A percentile compares a stretch with the other conserved stretches of the same genome.
phyloP scores from a whole-genome alignment of 176 grass and related monocot genomes.

The Saccharum spontaneum region DNA sequence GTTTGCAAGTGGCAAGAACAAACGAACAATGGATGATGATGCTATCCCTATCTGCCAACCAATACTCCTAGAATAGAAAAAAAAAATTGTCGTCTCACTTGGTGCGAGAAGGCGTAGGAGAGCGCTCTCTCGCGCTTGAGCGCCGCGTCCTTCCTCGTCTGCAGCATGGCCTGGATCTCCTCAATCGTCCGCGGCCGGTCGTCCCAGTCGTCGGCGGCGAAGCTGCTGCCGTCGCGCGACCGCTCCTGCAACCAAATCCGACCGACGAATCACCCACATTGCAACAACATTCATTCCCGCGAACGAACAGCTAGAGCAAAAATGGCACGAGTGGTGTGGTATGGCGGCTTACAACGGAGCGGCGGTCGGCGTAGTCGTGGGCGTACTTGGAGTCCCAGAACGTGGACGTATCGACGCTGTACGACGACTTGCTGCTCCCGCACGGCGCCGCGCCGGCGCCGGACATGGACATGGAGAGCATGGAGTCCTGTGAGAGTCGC shows the following conservation, averaged over 20 bases:
- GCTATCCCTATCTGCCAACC: neutral
- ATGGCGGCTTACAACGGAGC: slow-evolving; percentile 54
- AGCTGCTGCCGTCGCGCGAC: slow-evolving; percentile 84
- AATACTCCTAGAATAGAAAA: neutral
- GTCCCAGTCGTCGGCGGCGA: slow-evolving; percentile 89
- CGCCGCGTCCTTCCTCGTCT: slow-evolving; percentile 74
- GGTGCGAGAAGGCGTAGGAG: slow-evolving; percentile 86
- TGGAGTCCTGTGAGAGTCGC: slow-evolving; percentile 69
- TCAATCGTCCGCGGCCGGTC: slow-evolving; percentile 78
- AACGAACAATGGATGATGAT: neutral
- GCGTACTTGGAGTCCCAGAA: slow-evolving; percentile 82
- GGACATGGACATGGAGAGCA: neutral
- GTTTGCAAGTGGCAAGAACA: neutral
- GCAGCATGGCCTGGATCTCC: slow-evolving; percentile 92
- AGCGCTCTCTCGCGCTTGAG: slow-evolving; percentile 89
- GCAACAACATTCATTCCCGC: neutral
- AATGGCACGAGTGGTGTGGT: neutral
- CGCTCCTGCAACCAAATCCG: slow-evolving; percentile 38
- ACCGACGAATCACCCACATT: neutral
- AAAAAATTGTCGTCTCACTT: neutral
- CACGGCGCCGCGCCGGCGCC: slow-evolving; percentile 22
- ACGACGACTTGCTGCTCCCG: slow-evolving; percentile 80
- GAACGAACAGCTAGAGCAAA: too few species aligned
- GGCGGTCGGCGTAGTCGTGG: slow-evolving; percentile 69
- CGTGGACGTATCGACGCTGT: slow-evolving; percentile 64